phyloP scores from a whole-genome alignment of 495 filamentous ascomycete genomes.

The Aspergillus cristatus region DNA sequence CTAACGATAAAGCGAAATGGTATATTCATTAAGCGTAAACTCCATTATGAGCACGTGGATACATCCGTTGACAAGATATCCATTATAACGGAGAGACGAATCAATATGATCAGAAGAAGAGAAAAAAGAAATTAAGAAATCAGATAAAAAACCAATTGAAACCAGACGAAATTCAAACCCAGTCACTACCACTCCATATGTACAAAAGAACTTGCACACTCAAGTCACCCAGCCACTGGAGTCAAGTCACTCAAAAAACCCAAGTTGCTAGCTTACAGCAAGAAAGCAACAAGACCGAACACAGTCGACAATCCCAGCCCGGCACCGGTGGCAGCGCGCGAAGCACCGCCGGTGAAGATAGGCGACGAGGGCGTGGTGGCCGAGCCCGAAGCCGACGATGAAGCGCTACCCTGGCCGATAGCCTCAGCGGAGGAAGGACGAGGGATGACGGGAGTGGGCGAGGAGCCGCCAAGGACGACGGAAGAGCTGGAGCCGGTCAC shows the following conservation, averaged over 20 bases:
- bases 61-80: too few relatives aligned
- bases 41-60: too few relatives aligned
- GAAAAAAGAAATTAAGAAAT: too few relatives aligned
- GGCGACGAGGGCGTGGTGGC: slow-evolving; percentile 42
- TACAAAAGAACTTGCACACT: too few relatives aligned
- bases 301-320: slow-evolving; percentile 65
- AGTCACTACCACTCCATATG: too few relatives aligned
- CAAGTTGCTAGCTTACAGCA: slow-evolving; percentile 54
- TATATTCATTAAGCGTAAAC: too few relatives aligned
- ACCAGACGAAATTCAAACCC: too few relatives aligned
- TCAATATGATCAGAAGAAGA: slow-evolving; percentile 14
- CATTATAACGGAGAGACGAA: slow-evolving; percentile 2
- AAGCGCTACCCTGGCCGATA: slow-evolving; percentile 3
- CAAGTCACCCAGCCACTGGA: too few relatives aligned
- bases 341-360: slow-evolving; percentile 39
- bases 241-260: too few relatives aligned
- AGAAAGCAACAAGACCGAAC: slow-evolving; percentile 62
- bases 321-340: slow-evolving; percentile 42
- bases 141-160: slow-evolving; percentile 3
- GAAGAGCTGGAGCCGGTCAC: background rate
- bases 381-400: slow-evolving; percentile 20
- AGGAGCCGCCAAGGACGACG: slow-evolving; percentile 1
- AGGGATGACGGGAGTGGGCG: background rate
- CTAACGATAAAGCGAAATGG: too few relatives aligned
- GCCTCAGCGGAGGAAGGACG: slow-evolving; percentile 4